These are phyloP conservation scores for Ambispora gerdemannii DNA, from an alignment of 192 early-diverging fungal species.

Conservation along the genomic window DNA sequence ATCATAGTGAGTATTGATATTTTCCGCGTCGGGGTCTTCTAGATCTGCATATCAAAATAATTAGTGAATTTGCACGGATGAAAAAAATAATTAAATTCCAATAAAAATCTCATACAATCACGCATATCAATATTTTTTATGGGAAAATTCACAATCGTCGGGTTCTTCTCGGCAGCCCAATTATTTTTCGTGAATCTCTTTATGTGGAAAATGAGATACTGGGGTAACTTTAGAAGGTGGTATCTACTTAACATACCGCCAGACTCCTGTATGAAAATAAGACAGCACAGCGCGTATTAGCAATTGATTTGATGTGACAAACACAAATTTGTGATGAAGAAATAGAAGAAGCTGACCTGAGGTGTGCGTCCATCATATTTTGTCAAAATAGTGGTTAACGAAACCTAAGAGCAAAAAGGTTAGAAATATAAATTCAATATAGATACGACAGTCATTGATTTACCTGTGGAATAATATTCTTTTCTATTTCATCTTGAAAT, in stretches of 20 bases:
- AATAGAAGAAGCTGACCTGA: constrained; percentile 42
- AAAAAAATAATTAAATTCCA: background rate
- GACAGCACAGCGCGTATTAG: too few species aligned
- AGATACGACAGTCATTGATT: background rate
- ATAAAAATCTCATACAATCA: constrained; percentile 55
- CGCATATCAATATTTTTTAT: constrained; percentile 83
- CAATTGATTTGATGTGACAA: background rate
- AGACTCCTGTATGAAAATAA: constrained; percentile 38
- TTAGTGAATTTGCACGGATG: background rate
- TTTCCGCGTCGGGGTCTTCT: constrained; percentile 45
- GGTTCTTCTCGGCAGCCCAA: constrained; percentile 86
- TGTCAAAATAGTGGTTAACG: constrained; percentile 70
- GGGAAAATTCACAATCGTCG: constrained; percentile 94
- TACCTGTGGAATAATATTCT: constrained; percentile 90
- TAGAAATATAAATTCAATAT: background rate
- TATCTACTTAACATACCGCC: constrained; percentile 63
- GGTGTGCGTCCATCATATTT: constrained; percentile 82
- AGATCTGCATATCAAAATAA: constrained; percentile 25
- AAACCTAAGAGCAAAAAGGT: constrained; percentile 45
- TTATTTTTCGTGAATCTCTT: constrained; percentile 87
- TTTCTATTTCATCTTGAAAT: constrained; percentile 80
- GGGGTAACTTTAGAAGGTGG: constrained; percentile 71
- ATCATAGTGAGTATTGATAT: constrained; percentile 64
- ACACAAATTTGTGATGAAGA: background rate
- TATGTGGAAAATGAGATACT: constrained; percentile 87